These are phyloP conservation scores for Entomortierella parvispora DNA, from an alignment of 192 early-diverging fungal genomes.

Conservation along the genomic window DNA sequence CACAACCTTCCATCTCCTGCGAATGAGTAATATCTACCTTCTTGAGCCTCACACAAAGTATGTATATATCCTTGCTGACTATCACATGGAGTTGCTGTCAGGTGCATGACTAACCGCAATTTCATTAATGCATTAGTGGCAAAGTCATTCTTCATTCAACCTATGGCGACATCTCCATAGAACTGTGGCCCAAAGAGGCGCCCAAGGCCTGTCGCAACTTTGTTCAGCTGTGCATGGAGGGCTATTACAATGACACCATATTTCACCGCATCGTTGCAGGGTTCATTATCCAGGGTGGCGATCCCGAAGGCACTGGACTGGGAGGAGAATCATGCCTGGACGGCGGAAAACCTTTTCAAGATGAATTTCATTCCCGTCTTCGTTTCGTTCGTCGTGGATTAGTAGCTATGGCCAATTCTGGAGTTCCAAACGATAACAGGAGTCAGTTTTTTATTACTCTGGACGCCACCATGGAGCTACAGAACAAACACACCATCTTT, in stretches of 20 bases:
- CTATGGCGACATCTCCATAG: slow-evolving; percentile 87
- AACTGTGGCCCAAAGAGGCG: slow-evolving; percentile 94
- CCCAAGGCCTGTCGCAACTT: slow-evolving; percentile 96
- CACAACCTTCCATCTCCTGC: neutral
- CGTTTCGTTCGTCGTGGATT: slow-evolving; percentile 90
- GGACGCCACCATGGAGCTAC: slow-evolving; percentile 82
- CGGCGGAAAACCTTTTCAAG: slow-evolving; percentile 78
- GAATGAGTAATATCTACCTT: slow-evolving; percentile 65
- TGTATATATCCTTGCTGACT: neutral
- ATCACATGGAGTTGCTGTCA: neutral
- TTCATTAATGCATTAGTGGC: slow-evolving; percentile 52
- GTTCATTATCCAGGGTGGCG: slow-evolving; percentile 95
- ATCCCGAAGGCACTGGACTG: slow-evolving; percentile 87
- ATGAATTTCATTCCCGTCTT: slow-evolving; percentile 93
- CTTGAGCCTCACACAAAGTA: slow-evolving; percentile 68
- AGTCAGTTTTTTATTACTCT: slow-evolving; percentile 98
- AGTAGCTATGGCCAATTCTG: slow-evolving; percentile 91
- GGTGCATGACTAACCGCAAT: neutral
- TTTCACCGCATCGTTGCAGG: slow-evolving; percentile 92
- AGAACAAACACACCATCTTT: slow-evolving; percentile 93
- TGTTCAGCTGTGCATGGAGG: slow-evolving; percentile 91
- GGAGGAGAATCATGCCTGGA: slow-evolving; percentile 90
- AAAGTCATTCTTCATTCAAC: slow-evolving; percentile 88
- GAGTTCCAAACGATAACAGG: slow-evolving; percentile 75
- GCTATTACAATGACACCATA: slow-evolving; percentile 88